Evolutionary conservation across 169 alveolate genomes (phyloP).

Genomic region (Babesia caballi): DNA sequence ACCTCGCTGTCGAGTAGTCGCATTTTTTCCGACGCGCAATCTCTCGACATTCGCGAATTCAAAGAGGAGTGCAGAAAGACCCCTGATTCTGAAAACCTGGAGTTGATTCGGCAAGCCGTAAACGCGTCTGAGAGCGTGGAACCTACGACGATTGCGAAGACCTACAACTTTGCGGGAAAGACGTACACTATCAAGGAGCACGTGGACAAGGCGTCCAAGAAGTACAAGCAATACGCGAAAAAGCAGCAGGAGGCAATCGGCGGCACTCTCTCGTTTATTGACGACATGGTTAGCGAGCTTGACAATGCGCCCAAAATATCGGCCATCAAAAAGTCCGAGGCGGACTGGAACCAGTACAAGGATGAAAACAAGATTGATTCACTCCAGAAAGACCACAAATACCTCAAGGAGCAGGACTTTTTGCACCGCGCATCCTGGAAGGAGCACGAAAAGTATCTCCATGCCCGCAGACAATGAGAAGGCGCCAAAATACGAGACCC

Average conservation of each 20-base stretch:
- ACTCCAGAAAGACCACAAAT: conserved; percentile 27
- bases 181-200: conserved; percentile 24
- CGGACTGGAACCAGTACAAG: conserved; percentile 60
- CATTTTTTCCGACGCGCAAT: neutral
- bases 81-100: conserved; percentile 42
- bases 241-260: conserved; percentile 32
- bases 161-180: conserved; percentile 57
- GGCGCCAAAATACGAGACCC: too few species aligned
- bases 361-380: conserved; percentile 31
- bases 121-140: neutral
- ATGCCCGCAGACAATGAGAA: conserved; percentile 14
- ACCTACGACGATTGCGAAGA: conserved; percentile 25
- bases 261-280: conserved; percentile 40
- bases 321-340: conserved; percentile 53
- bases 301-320: conserved; percentile 51
- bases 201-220: conserved; percentile 50
- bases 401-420: conserved; percentile 57
- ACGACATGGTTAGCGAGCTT: conserved; percentile 32
- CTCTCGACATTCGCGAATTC: conserved; percentile 29
- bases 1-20: conserved; percentile 15
- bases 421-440: conserved; percentile 46
- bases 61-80: conserved; percentile 35
- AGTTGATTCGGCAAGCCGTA: conserved; percentile 40
- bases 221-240: conserved; percentile 33
- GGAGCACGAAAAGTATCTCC: conserved; percentile 30